Conservation (phyloP, 1,284 basidiomycete species). For the Pseudozyma sp. region DNA sequence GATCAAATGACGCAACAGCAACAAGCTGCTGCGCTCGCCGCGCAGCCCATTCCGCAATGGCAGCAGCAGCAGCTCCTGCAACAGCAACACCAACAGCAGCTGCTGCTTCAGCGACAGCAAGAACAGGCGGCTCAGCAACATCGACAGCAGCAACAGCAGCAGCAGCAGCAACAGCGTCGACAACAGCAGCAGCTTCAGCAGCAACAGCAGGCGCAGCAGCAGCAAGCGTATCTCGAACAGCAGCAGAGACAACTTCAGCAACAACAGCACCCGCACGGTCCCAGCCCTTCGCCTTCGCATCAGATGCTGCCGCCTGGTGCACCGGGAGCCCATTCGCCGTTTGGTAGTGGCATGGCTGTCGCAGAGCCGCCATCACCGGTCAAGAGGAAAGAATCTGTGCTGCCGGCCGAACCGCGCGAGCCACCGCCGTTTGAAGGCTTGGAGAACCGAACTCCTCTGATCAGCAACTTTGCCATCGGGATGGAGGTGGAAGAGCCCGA, state of each 20-base stretch:
- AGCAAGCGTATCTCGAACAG: constrained; percentile 23
- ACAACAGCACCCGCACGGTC: constrained; percentile 19
- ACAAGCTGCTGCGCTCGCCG: constrained; percentile 24
- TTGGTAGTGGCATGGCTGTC: constrained; percentile 14
- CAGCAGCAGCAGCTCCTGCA: constrained; percentile 38
- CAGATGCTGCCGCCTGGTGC: constrained; percentile 29
- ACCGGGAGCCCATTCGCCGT: constrained; percentile 9
- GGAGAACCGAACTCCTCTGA: constrained; percentile 32
- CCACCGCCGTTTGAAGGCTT: constrained; percentile 25
- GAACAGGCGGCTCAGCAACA: constrained; percentile 17
- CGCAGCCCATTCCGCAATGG: constrained; percentile 34
- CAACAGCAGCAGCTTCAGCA: constrained; percentile 28
- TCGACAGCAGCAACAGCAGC: constrained; percentile 14
- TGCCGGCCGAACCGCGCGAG: constrained; percentile 16
- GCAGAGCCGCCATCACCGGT: constrained; percentile 19
- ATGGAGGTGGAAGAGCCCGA: constrained; percentile 38
- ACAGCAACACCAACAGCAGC: constrained; percentile 36
- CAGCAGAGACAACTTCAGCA: constrained; percentile 25
- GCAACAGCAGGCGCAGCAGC: constrained; percentile 16
- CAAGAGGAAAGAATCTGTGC: constrained; percentile 31
- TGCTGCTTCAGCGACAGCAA: constrained; percentile 20
- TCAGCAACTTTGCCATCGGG: constrained; percentile 32
- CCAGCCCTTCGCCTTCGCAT: constrained; percentile 14
- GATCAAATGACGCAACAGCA: constrained; percentile 32
- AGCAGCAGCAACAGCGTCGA: constrained; percentile 23